Evolutionary conservation across 805 yeast species (phyloP), one percentile per base, ranked within the genome.

Genomic region (Pichia manshurica): DNA sequence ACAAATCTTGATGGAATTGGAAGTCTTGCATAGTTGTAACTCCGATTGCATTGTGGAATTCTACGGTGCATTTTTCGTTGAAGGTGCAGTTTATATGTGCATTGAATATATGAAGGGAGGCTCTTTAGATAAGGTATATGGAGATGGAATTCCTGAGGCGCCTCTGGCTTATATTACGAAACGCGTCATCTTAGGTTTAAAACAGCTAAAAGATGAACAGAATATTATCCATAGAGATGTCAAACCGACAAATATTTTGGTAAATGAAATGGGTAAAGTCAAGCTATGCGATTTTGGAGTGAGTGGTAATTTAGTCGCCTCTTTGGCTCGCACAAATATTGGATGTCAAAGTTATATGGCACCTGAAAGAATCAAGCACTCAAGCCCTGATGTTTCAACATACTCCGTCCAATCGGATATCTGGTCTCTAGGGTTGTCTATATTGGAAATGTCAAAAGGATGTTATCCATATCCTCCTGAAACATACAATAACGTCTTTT

Each of bases 321-420:
- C 96, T 0, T 73, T 91, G 57, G 98, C 98, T 15, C 82, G 88
- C 59, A 91, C 99, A 0, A 91, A 93, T 58, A 88, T 91, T 55
- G 99, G 99, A 4, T 91, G 99, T 67, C 99, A 93, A 67, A 85
- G 96, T 1, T 91, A 91, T 66, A 93, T 93, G 98, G 98, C 98
- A 1, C 99, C 99, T 1, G 99, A 91, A 63, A 77, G 99, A 60
- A 93, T 93, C 56, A 81, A 82, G 60, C 78, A 86, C 0, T 58
- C 75, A 51, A 81, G 71, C 53, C 91, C 89, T 1, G 89, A 84
- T 60, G 90, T 81, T 55, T 73, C 78, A 8, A 79, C 93, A 0
- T 91, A 91, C 66, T 81, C 96, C 1, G 96, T 89, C 3, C 97
- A 91, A 61, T 83, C 95, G 9, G 99, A 91, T 66, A 80, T 91